A percentile compares a stretch with the other conserved stretches of the same genome.
These are phyloP conservation scores for Coemansia sp. DNA, from an alignment of 192 early-diverging fungal species.

Conservation along the genomic window DNA sequence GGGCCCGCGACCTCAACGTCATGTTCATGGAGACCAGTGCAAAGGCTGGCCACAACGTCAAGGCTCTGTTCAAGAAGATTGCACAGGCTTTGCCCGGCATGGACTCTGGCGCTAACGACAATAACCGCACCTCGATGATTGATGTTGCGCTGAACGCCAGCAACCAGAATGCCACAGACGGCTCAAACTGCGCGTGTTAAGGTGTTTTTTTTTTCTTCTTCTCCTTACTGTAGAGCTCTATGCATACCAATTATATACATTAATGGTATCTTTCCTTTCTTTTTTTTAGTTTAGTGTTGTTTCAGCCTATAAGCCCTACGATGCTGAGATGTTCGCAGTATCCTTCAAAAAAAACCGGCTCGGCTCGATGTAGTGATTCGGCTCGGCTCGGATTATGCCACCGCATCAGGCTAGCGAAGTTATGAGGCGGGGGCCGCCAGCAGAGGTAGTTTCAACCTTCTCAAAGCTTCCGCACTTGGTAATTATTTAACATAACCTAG, in stretches of 20 bases:
- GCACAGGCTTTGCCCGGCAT: slow-evolving; percentile 81
- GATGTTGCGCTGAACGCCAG: slow-evolving; percentile 57
- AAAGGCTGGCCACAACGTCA: slow-evolving; percentile 98
- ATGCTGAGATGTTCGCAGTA: no score
- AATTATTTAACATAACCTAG: slow-evolving; percentile 8
- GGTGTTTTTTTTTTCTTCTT: neutral
- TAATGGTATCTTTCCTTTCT: no score
- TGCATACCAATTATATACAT: no score
- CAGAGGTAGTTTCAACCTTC: slow-evolving; percentile 1
- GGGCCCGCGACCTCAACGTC: slow-evolving; percentile 92
- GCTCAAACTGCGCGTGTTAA: slow-evolving; percentile 56
- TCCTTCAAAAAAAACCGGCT: neutral
- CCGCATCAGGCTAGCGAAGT: neutral
- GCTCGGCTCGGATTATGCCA: neutral
- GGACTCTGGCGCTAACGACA: slow-evolving; percentile 66
- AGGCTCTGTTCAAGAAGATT: slow-evolving; percentile 95
- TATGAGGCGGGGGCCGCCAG: neutral
- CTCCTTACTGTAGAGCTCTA: neutral
- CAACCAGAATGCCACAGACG: slow-evolving; percentile 46
- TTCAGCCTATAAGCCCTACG: no score
- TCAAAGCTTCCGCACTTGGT: slow-evolving; percentile 6
- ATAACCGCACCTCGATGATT: slow-evolving; percentile 52
- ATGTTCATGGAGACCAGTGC: slow-evolving; percentile 99
- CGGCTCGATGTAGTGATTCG: neutral
- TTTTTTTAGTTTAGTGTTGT: no score